phyloP scores from a whole-genome alignment of 202 grass and related monocot species.

The Carex arenaria region DNA sequence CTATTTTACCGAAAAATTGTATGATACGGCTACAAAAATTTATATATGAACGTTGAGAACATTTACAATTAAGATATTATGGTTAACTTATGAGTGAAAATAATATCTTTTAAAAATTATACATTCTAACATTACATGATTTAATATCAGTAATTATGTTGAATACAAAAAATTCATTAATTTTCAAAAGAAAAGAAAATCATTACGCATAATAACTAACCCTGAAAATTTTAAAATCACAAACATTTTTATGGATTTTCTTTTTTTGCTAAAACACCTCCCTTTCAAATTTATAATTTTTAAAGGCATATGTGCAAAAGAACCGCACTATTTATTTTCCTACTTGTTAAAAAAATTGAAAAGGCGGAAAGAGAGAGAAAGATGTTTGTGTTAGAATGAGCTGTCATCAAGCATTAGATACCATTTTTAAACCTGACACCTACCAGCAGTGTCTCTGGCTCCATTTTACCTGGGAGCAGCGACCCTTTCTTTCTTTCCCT shows the following conservation, averaged over 20 bases:
- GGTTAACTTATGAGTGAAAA: background rate
- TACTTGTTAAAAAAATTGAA: background rate
- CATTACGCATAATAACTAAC: background rate
- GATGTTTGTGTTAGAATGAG: slow-evolving; percentile 24
- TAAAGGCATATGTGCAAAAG: background rate
- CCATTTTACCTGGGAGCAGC: background rate
- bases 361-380: background rate
- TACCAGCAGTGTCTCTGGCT: slow-evolving; percentile 10
- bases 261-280: no score
- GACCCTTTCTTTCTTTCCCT: background rate
- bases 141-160: background rate
- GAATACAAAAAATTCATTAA: no score
- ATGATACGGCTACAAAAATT: background rate
- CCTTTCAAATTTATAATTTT: no score
- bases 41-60: background rate
- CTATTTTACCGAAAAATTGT: background rate
- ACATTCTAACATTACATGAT: background rate
- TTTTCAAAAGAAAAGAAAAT: no score
- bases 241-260: background rate
- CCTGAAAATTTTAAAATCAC: background rate
- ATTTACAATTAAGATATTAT: background rate
- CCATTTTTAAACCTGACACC: slow-evolving; percentile 18
- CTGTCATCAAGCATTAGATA: slow-evolving; percentile 25
- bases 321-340: background rate
- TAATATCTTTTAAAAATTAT: background rate